phyloP scores from a whole-genome alignment of 768 basidiomycete species.

The Coprinopsis marcescibilis region DNA sequence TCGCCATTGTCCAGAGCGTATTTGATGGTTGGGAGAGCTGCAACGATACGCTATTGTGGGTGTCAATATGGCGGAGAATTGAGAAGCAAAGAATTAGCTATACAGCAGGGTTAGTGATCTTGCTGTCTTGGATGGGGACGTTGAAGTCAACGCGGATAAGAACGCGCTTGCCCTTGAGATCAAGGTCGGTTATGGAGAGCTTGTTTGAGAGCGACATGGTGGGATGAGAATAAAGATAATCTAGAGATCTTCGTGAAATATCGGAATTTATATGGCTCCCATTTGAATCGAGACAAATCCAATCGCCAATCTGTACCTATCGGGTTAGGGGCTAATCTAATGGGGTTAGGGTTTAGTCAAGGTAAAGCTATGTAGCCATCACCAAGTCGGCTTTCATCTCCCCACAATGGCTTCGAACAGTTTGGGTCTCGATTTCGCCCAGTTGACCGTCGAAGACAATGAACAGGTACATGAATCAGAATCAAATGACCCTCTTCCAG shows the following conservation, averaged over 20 bases:
- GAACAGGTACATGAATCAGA: no score
- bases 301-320: neutral
- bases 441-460: slow-evolving; percentile 33
- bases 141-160: slow-evolving; percentile 97
- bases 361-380: no score
- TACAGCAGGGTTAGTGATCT: slow-evolving; percentile 96
- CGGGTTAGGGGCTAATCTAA: slow-evolving; percentile 29
- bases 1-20: slow-evolving; percentile 82
- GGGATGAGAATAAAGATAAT: slow-evolving; percentile 13
- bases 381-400: slow-evolving; percentile 8
- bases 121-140: slow-evolving; percentile 84
- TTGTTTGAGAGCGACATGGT: slow-evolving; percentile 94
- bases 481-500: no score
- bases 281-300: slow-evolving; percentile 16
- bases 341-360: no score
- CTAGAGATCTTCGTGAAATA: slow-evolving; percentile 10
- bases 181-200: slow-evolving; percentile 86
- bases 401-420: slow-evolving; percentile 41
- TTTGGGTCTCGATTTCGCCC: slow-evolving; percentile 66
- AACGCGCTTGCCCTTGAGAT: slow-evolving; percentile 82
- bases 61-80: slow-evolving; percentile 12
- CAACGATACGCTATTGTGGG: slow-evolving; percentile 82
- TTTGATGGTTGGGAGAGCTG: slow-evolving; percentile 91
- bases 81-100: slow-evolving; percentile 26
- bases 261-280: slow-evolving; percentile 12